Conservation (phyloP, 768 basidiomycete species). For the Pisolithus microcarpus region DNA sequence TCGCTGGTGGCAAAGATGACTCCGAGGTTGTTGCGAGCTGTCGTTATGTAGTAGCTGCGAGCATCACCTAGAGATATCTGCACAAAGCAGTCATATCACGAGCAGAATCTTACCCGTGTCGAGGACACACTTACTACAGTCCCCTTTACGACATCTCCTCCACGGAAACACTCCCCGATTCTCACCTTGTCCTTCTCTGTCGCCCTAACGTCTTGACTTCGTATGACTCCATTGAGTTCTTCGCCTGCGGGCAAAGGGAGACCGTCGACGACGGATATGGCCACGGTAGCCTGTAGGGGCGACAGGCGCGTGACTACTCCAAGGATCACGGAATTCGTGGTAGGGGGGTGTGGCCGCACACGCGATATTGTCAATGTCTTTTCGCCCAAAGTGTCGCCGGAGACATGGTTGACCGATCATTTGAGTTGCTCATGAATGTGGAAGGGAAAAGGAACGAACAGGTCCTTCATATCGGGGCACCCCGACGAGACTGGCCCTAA, state of each 20-base stretch:
- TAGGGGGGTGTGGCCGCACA: slow-evolving; percentile 65
- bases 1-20: slow-evolving; percentile 89
- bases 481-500: slow-evolving; percentile 69
- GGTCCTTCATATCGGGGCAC: slow-evolving; percentile 52
- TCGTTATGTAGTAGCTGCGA: slow-evolving; percentile 86
- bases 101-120: background rate
- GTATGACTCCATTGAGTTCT: slow-evolving; percentile 85
- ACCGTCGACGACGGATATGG: slow-evolving; percentile 84
- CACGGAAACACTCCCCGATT: slow-evolving; percentile 85
- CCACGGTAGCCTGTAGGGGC: slow-evolving; percentile 73
- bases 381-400: background rate
- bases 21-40: slow-evolving; percentile 83
- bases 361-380: slow-evolving; percentile 61
- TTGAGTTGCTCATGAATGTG: slow-evolving; percentile 12
- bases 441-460: slow-evolving; percentile 44
- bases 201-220: slow-evolving; percentile 80
- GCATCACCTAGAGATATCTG: slow-evolving; percentile 91
- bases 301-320: slow-evolving; percentile 80
- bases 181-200: slow-evolving; percentile 89
- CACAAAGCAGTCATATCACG: slow-evolving; percentile 1
- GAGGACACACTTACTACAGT: slow-evolving; percentile 55
- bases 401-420: slow-evolving; percentile 4
- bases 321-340: slow-evolving; percentile 68
- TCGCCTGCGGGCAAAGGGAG: slow-evolving; percentile 75
- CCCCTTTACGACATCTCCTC: slow-evolving; percentile 85